Evolutionary conservation across 495 filamentous ascomycete species (phyloP).

Genomic region (Penicillium diatomitis): DNA sequence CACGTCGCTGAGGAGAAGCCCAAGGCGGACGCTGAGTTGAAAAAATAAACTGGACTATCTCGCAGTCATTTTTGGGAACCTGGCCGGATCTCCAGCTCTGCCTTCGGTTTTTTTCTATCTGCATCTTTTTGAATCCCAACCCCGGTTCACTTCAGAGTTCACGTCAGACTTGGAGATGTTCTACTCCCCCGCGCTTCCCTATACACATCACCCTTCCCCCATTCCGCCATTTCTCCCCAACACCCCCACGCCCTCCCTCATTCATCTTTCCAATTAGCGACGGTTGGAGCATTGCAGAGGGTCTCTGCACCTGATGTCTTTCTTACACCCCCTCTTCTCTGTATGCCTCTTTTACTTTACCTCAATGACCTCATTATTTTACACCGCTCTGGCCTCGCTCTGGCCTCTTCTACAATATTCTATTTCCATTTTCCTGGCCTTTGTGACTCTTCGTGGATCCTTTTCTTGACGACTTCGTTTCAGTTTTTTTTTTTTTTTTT

Average conservation of each 20-base stretch:
- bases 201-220: no score
- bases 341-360: not conserved
- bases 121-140: not conserved
- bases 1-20: not conserved
- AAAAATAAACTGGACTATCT: conserved; percentile 5
- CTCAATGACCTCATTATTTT: no score
- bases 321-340: not conserved
- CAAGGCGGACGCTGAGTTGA: conserved; percentile 6
- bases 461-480: not conserved
- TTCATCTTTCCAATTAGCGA: conserved; percentile 15
- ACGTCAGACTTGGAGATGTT: not conserved
- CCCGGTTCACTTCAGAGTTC: not conserved
- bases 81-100: no score
- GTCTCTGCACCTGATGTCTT: conserved; percentile 5
- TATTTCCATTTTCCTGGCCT: no score
- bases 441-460: not conserved
- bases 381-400: no score
- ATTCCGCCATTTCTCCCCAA: no score
- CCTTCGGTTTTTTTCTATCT: conserved; percentile 1
- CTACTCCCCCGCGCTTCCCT: not conserved
- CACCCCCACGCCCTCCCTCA: no score
- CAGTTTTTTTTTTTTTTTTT: conserved; percentile 8
- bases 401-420: no score
- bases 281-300: conserved; percentile 26
- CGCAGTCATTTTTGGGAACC: no score